These are phyloP conservation scores for Wolfiporia cocos DNA, from an alignment of 1,284 basidiomycete genomes.

Conservation along the genomic window DNA sequence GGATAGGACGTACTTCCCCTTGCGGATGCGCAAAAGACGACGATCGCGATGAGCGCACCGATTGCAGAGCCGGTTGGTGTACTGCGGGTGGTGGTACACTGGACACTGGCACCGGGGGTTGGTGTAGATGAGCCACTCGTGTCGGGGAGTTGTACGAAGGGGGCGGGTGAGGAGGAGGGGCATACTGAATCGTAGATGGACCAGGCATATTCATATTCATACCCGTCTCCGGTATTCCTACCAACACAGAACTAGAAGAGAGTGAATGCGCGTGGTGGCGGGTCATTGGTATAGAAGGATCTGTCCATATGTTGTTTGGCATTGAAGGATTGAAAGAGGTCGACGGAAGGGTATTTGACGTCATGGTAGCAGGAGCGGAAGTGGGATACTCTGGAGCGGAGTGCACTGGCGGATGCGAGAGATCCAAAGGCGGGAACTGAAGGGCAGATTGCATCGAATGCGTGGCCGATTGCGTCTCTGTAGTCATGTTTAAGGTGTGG, in stretches of 20 bases:
- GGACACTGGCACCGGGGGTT: constrained; percentile 13
- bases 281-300: constrained; percentile 11
- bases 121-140: constrained; percentile 14
- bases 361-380: constrained; percentile 9
- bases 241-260: constrained; percentile 28
- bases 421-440: constrained; percentile 13
- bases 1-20: constrained; percentile 34
- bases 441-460: constrained; percentile 12
- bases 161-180: constrained; percentile 8
- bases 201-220: constrained; percentile 22
- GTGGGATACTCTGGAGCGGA: constrained; percentile 12
- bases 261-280: constrained; percentile 22
- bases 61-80: constrained; percentile 22
- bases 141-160: constrained; percentile 16
- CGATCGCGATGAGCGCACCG: constrained; percentile 51
- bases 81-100: constrained; percentile 31
- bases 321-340: constrained; percentile 8
- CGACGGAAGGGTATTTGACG: constrained; percentile 8
- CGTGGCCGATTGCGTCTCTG: constrained; percentile 19
- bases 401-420: constrained; percentile 11
- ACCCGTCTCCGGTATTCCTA: constrained; percentile 14
- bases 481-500: constrained; percentile 20
- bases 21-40: constrained; percentile 47
- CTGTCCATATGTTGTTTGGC: constrained; percentile 17
- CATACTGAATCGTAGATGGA: constrained; percentile 13